These are phyloP conservation scores for Neonectria neomacrospora DNA, from an alignment of 2,329 filamentous ascomycete species.

Conservation along the genomic window DNA sequence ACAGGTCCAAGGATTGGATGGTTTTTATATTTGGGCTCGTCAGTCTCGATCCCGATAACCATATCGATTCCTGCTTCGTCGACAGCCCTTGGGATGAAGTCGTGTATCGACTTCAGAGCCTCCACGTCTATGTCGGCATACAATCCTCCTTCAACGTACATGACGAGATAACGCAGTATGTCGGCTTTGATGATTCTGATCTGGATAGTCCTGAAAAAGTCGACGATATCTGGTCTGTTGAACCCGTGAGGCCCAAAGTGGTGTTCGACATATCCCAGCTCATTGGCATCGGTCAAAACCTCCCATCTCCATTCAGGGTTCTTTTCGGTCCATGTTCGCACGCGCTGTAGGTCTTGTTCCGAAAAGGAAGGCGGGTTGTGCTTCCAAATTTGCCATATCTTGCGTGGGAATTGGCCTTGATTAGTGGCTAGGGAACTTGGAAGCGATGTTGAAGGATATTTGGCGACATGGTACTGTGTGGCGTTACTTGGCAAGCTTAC, in stretches of 20 bases:
- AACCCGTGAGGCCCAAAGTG: slow-evolving; percentile 15
- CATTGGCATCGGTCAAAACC: slow-evolving; percentile 16
- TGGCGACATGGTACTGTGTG: neutral
- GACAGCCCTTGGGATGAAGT: slow-evolving; percentile 9
- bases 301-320: slow-evolving; percentile 20
- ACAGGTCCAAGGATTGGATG: slow-evolving; percentile 11
- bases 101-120: slow-evolving; percentile 8
- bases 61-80: slow-evolving; percentile 9
- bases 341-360: neutral
- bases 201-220: slow-evolving; percentile 1
- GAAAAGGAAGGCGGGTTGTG: slow-evolving; percentile 4
- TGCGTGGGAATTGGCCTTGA: slow-evolving; percentile 8
- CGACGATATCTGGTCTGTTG: slow-evolving; percentile 14
- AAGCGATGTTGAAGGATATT: slow-evolving; percentile 6
- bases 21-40: slow-evolving; percentile 6
- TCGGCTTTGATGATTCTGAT: slow-evolving; percentile 6
- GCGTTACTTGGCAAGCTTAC: neutral
- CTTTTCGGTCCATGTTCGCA: slow-evolving; percentile 6
- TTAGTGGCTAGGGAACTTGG: neutral
- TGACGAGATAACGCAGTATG: slow-evolving; percentile 10
- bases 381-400: slow-evolving; percentile 16
- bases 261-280: slow-evolving; percentile 13
- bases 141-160: slow-evolving; percentile 16
- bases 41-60: slow-evolving; percentile 4
- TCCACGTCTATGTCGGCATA: slow-evolving; percentile 17